Conservation (phyloP, 2,329 filamentous ascomycete species). For the Fusarium subtropicale region DNA sequence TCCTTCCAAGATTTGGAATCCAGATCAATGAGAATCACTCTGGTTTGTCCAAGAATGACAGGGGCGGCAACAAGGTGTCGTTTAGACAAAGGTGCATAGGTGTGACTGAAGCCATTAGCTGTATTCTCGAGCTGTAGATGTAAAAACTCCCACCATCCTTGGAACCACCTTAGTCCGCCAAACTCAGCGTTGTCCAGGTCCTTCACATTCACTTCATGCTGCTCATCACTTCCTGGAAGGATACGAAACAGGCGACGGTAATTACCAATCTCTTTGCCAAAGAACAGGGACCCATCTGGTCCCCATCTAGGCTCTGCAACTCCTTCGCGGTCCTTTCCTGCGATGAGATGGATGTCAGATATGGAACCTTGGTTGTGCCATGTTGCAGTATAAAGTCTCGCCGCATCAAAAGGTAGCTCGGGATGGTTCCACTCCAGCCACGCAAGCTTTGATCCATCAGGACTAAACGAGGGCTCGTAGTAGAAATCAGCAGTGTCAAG, state of each 20-base stretch:
- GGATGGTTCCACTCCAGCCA: slow-evolving; percentile 69
- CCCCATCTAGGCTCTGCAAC: slow-evolving; percentile 64
- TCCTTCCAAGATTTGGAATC: slow-evolving; percentile 47
- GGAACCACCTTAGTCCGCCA: slow-evolving; percentile 49
- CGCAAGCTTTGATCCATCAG: slow-evolving; percentile 58
- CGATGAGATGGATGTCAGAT: slow-evolving; percentile 51
- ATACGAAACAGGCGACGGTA: slow-evolving; percentile 62
- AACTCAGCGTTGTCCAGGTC: slow-evolving; percentile 58
- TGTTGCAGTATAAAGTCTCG: slow-evolving; percentile 57
- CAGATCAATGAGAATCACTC: slow-evolving; percentile 56
- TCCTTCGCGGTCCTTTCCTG: slow-evolving; percentile 57
- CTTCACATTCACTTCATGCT: slow-evolving; percentile 50
- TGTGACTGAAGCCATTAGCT: slow-evolving; percentile 48
- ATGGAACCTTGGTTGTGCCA: slow-evolving; percentile 53
- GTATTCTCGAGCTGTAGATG: accelerated
- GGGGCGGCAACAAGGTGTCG: slow-evolving; percentile 52
- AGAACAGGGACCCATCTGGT: slow-evolving; percentile 61
- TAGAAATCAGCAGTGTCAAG: slow-evolving; percentile 64
- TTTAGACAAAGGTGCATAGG: slow-evolving; percentile 54
- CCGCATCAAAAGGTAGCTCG: slow-evolving; percentile 63
- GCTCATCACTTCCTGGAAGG: slow-evolving; percentile 43
- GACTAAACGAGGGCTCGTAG: slow-evolving; percentile 61
- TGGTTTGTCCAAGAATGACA: slow-evolving; percentile 50
- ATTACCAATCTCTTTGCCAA: slow-evolving; percentile 58
- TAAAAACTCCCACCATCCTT: slow-evolving; percentile 48